phyloP scores from a whole-genome alignment of 805 yeast genomes.

The Candida maris region DNA sequence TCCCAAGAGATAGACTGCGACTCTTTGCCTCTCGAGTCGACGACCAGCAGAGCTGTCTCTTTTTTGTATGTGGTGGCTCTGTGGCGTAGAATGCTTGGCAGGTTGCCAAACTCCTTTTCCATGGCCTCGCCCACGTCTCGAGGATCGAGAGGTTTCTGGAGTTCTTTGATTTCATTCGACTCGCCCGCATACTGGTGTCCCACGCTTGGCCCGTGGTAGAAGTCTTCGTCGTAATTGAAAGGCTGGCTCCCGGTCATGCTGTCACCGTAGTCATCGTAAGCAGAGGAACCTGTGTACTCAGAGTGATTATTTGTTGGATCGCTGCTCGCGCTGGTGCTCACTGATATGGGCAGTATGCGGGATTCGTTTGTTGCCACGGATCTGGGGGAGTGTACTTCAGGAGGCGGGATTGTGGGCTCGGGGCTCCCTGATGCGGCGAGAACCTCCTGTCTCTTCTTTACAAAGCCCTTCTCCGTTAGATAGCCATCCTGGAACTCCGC shows the following conservation, averaged over 20 bases:
- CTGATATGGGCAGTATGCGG: constrained; percentile 7
- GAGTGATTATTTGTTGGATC: constrained; percentile 13
- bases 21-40: constrained; percentile 83
- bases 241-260: constrained; percentile 11
- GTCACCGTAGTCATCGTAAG: constrained; percentile 13
- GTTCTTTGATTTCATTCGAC: constrained; percentile 25
- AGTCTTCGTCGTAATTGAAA: constrained; percentile 11
- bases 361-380: constrained; percentile 8
- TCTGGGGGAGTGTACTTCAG: constrained; percentile 9
- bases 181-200: background rate
- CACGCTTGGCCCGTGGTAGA: constrained; percentile 6
- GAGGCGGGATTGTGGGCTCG: background rate
- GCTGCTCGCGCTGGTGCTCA: constrained; percentile 10
- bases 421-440: constrained; percentile 21
- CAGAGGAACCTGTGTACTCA: constrained; percentile 10
- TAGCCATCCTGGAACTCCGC: constrained; percentile 63
- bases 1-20: constrained; percentile 80
- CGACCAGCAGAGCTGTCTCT: constrained; percentile 65
- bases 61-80: constrained; percentile 64
- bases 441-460: constrained; percentile 49
- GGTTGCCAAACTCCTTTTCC: constrained; percentile 50
- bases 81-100: constrained; percentile 69
- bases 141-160: constrained; percentile 65
- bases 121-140: constrained; percentile 40
- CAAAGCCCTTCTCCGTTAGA: constrained; percentile 69